Conservation (phyloP, 306 rosid species). For the Prunus fruticosa region DNA sequence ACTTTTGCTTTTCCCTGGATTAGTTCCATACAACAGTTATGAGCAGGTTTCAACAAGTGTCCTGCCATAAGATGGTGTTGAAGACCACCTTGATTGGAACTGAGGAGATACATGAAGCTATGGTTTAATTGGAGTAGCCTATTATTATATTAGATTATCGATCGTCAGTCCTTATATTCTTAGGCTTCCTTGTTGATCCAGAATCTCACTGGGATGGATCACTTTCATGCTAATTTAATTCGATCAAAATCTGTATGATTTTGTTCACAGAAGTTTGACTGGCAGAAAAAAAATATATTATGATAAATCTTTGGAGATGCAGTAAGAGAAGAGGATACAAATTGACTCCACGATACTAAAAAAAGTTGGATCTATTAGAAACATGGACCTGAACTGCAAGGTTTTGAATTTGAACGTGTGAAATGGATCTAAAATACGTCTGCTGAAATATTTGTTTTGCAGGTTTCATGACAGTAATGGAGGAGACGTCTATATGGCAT, state of each 20-base stretch:
- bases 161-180: too few relatives aligned
- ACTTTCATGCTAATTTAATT: too few relatives aligned
- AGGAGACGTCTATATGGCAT: constrained; percentile 82
- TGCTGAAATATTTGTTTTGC: constrained; percentile 11
- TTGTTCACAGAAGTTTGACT: too few relatives aligned
- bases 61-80: neutral
- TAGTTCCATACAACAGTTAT: neutral
- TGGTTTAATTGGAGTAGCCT: too few relatives aligned
- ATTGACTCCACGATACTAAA: neutral
- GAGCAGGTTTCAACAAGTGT: neutral
- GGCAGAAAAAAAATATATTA: too few relatives aligned
- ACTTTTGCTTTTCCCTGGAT: neutral
- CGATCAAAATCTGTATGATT: too few relatives aligned
- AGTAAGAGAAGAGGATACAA: neutral
- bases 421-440: neutral
- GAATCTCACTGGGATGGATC: too few relatives aligned
- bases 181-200: too few relatives aligned
- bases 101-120: too few relatives aligned
- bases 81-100: too few relatives aligned
- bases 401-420: neutral
- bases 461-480: constrained; percentile 78
- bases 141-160: too few relatives aligned
- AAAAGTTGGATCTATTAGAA: neutral
- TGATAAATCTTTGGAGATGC: too few relatives aligned
- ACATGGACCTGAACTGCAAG: neutral